A percentile compares a stretch with the other conserved stretches of the same genome.
These are phyloP conservation scores for Bothriochloa decipiens DNA, from an alignment of 176 grass and related monocot species.

Conservation along the genomic window DNA sequence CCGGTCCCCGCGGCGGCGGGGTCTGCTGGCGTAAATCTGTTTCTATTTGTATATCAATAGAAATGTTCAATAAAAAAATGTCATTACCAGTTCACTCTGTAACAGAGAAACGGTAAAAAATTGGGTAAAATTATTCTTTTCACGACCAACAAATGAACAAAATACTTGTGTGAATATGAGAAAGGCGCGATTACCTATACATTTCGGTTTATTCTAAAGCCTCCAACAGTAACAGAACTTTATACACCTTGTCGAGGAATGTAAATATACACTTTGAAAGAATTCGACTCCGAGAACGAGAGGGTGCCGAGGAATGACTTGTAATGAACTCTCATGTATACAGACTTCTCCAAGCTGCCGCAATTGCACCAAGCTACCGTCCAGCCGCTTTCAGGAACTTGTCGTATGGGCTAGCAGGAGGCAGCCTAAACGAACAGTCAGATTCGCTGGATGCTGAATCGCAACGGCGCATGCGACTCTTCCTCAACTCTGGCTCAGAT, in stretches of 20 bases:
- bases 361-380: slow-evolving; percentile 44
- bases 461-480: slow-evolving; percentile 48
- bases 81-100: no score
- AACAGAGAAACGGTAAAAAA: background rate
- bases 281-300: slow-evolving; percentile 6
- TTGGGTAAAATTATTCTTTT: background rate
- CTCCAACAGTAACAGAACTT: slow-evolving; percentile 26
- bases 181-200: background rate
- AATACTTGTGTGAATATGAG: background rate
- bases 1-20: no score
- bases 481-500: slow-evolving; percentile 43
- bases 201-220: slow-evolving; percentile 31
- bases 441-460: slow-evolving; percentile 70
- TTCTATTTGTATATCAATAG: no score
- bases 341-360: background rate
- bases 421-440: slow-evolving; percentile 80
- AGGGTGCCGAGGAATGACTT: background rate
- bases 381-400: slow-evolving; percentile 97
- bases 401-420: slow-evolving; percentile 89
- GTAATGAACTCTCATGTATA: slow-evolving; percentile 20
- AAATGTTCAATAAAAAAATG: background rate
- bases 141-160: slow-evolving; percentile 2
- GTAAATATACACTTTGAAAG: slow-evolving; percentile 42
- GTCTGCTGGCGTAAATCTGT: no score
- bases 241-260: slow-evolving; percentile 51